Evolutionary conservation across 768 basidiomycete species (phyloP), one percentile per base, ranked within the genome.

Genomic region (Antrodiella citrinella): DNA sequence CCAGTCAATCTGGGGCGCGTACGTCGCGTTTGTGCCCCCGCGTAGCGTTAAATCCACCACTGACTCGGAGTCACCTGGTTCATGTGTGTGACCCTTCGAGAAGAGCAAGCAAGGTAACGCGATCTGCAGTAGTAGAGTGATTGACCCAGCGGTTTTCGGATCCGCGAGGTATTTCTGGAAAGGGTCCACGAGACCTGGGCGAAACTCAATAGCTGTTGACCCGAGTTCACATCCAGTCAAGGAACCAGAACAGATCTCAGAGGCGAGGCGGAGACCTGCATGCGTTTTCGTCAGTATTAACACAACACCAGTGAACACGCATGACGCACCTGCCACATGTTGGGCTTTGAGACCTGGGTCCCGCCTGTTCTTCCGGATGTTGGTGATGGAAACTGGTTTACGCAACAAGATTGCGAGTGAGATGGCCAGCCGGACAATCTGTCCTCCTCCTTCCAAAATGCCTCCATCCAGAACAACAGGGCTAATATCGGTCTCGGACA

Each of bases 1-100:
- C 61, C 87, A 88, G 65, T 90, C 87, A 23, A 87, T 76, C 55
- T 88, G 88, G 0, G 88, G 88, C 4, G 86, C 86, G 40, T 73
- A 64, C 2, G 69, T 65, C 18, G 85, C 84, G 53, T 89, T 89
- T 2, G 87, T 89, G 2, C 86, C 88, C 5, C 88, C 87, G 0
- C 69, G 67, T 1, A 90, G 72, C 7, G 67, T 68, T 21, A 90
- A 70, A 2, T 67, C 71, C 9, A 82, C 80, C 0, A 70, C 58
- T 10, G 47, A 26, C 2, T 52, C 23, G 7, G 54, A 24, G 7
- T 7, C 7, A 15, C 15, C 15, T 15, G 4, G 53, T 40, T 2
- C 53, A 59, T 0, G 1, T 57, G 53, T 12, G 25, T 23, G 3
- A 30, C 35, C 7, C 30, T 35, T 7, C 4, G 76, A 67, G 62